Conservation (phyloP, 305 asterid species). For the Fraxinus paxiana region DNA sequence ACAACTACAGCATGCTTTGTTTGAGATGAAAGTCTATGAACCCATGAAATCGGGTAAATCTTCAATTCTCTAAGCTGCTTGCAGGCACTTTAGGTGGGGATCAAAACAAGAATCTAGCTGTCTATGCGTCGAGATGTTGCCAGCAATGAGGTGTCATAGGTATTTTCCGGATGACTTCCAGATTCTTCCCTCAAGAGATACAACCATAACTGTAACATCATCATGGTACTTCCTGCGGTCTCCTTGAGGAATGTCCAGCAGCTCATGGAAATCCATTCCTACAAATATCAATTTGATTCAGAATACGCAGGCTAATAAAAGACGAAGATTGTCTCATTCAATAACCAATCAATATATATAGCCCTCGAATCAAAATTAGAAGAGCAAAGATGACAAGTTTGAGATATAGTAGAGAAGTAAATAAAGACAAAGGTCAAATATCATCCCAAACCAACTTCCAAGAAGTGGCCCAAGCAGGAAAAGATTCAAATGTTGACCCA, state of each 20-base stretch:
- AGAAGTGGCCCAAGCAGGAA: neutral
- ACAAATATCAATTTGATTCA: conserved; percentile 26
- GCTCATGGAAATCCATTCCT: conserved; percentile 96
- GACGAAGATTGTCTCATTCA: neutral
- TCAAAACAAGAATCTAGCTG: conserved; percentile 4
- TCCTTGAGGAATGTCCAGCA: conserved; percentile 93
- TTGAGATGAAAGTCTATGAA: neutral
- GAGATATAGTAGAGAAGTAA: neutral
- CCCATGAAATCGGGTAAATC: conserved; percentile 10
- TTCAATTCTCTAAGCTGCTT: conserved; percentile 4
- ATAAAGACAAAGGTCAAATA: neutral
- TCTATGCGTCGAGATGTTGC: neutral
- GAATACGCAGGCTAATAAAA: neutral
- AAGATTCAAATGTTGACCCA: neutral
- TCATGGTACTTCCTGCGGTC: conserved; percentile 96
- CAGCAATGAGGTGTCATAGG: conserved; percentile 34
- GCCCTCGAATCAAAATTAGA: neutral
- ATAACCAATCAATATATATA: neutral
- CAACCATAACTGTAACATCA: conserved; percentile 94
- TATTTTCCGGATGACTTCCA: conserved; percentile 98
- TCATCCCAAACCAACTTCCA: neutral
- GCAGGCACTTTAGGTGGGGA: conserved; percentile 10
- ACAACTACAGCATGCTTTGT: neutral
- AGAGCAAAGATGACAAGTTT: neutral
- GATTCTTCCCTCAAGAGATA: conserved; percentile 91